Base-by-base conservation (phyloP, 768 basidiomycete genomes). In the Boletus huronensis region DNA sequence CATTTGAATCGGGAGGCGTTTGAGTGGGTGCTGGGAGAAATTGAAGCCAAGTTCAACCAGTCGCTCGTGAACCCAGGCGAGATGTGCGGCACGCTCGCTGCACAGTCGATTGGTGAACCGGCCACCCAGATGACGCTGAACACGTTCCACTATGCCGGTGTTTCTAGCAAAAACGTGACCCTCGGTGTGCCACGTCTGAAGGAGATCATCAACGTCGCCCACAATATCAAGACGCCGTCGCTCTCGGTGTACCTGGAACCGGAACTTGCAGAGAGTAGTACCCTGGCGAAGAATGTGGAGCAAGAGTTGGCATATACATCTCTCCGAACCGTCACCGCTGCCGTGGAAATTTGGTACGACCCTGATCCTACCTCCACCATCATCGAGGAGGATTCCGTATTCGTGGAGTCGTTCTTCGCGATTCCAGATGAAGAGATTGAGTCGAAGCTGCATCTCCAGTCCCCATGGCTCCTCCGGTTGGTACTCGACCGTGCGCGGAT, bases 61-160 rank as follows among this genome's bases (percentile, higher is more conserved):
- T 89, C 97, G 3, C 63, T 96, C 2, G 93, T 83, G 10, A 89
- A 97, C 64, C 92, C 97, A 0, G 95, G 96, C 42, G 97, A 98
- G 74, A 99, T 99, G 97, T 98, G 97, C 60, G 97, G 97, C 41
- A 97, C 94, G 0, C 82, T 98, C 21, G 89, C 96, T 35, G 97
- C 97, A 0, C 97, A 99, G 75, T 98, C 97, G 0, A 99, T 98
- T 60, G 97, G 97, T 72, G 97, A 98, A 77, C 97, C 97, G 0
- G 97, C 97, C 5, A 99, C 97, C 0, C 97, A 99, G 75, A 98
- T 99, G 97, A 98, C 97, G 6, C 74, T 99, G 54, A 99, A 99
- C 72, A 98, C 96, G 0, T 99, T 98, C 90, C 97, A 99, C 74
- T 98, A 98, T 70, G 97, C 97, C 57, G 97, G 97, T 87, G 97